These are phyloP conservation scores for Septoria petroselini DNA, from an alignment of 2,329 filamentous ascomycete species.

Conservation along the genomic window DNA sequence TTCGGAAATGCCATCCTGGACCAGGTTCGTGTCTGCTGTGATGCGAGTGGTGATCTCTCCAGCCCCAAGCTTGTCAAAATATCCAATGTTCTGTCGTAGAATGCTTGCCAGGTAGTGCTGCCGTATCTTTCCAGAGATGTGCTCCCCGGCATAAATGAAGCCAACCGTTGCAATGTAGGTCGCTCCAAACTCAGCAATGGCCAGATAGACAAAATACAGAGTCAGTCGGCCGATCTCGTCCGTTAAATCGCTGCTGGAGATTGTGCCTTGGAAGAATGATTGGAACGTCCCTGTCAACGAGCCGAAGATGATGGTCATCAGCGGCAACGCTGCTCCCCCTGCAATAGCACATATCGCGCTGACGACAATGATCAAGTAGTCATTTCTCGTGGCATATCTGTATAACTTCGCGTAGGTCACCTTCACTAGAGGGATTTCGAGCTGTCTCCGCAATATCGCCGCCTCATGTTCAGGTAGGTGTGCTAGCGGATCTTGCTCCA, in stretches of 20 bases:
- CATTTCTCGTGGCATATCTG: constrained; percentile 45
- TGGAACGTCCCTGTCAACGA: constrained; percentile 71
- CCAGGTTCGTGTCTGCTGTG: constrained; percentile 86
- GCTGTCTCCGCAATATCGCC: constrained; percentile 39
- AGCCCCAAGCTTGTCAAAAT: constrained; percentile 87
- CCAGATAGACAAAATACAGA: constrained; percentile 82
- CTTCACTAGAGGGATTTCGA: constrained; percentile 43
- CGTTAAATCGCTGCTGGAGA: constrained; percentile 57
- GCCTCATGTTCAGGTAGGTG: constrained; percentile 42
- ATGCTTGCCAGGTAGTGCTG: constrained; percentile 81
- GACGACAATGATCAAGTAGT: constrained; percentile 42
- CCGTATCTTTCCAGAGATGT: constrained; percentile 53
- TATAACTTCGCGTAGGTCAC: constrained; percentile 44
- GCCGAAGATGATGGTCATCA: constrained; percentile 64
- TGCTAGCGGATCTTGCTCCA: constrained; percentile 36
- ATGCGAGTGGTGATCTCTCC: constrained; percentile 94
- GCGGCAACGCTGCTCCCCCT: constrained; percentile 38
- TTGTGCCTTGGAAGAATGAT: constrained; percentile 51
- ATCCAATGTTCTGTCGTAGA: constrained; percentile 83
- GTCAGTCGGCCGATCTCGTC: constrained; percentile 61
- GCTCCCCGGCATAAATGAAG: constrained; percentile 67
- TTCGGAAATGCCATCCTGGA: constrained; percentile 91
- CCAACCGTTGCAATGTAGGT: constrained; percentile 79
- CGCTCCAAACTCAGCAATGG: constrained; percentile 72
- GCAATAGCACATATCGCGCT: constrained; percentile 39